A percentile compares a stretch with the other conserved stretches of the same genome.
These are phyloP conservation scores for Backusella circina DNA, from an alignment of 192 early-diverging fungal species.

Conservation along the genomic window DNA sequence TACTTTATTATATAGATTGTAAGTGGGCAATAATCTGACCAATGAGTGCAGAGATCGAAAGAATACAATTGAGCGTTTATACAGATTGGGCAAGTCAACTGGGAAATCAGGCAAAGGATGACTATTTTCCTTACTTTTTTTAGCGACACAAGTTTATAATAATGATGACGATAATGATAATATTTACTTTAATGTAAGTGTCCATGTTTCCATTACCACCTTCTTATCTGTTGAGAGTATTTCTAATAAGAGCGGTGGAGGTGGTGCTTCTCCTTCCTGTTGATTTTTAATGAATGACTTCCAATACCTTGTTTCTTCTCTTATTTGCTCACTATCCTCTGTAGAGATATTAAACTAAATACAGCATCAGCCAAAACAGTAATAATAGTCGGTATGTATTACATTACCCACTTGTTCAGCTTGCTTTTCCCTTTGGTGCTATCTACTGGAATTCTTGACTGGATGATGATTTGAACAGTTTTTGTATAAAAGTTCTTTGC, in stretches of 20 bases:
- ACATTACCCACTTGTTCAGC: conserved; percentile 65
- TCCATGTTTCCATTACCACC: conserved; percentile 88
- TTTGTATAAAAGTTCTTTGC: conserved; percentile 73
- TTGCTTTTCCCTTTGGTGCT: conserved; percentile 33
- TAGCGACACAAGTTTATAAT: background rate
- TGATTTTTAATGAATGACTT: conserved; percentile 47
- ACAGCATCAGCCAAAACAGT: background rate
- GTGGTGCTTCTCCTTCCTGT: conserved; percentile 38
- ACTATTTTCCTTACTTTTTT: conserved; percentile 22
- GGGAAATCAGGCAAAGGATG: conserved; percentile 48
- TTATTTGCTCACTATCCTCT: conserved; percentile 69
- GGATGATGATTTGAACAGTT: conserved; percentile 68
- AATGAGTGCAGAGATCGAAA: conserved; percentile 82
- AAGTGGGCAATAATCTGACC: conserved; percentile 74
- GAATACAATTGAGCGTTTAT: conserved; percentile 90
- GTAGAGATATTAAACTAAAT: conserved; percentile 79
- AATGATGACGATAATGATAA: background rate
- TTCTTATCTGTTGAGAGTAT: conserved; percentile 50
- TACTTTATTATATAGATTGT: conserved; percentile 52
- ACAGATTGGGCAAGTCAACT: conserved; percentile 78
- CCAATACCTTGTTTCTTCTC: conserved; percentile 82
- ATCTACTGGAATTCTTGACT: conserved; percentile 49
- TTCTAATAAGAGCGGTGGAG: conserved; percentile 65
- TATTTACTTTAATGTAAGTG: conserved; percentile 67
- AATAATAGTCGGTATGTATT: background rate